A percentile compares a stretch with the other conserved stretches of the same genome.
These are phyloP conservation scores for Dioscorea cayenensis DNA, from an alignment of 116 monocot species.

Conservation along the genomic window DNA sequence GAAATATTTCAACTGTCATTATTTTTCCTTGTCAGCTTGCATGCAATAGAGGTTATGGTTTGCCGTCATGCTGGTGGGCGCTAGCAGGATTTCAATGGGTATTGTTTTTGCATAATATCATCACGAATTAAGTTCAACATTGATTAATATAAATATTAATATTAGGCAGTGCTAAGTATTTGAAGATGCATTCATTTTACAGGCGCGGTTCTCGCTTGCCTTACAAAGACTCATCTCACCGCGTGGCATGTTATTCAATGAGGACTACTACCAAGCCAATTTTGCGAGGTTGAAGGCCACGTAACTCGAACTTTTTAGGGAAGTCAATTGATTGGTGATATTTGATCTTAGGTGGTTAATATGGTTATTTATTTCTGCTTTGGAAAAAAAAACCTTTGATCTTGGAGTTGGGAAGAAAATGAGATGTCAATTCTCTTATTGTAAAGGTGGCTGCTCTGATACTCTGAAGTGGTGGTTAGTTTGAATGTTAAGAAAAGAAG, in stretches of 20 bases:
- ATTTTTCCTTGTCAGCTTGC: constrained; percentile 29
- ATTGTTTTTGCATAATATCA: neutral
- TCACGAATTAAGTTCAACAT: neutral
- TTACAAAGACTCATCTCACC: constrained; percentile 52
- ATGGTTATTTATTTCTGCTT: neutral
- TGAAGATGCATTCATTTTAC: neutral
- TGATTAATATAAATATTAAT: neutral
- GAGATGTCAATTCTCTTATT: too few species aligned
- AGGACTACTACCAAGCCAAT: constrained; percentile 30
- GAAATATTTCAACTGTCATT: neutral
- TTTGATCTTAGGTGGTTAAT: too few species aligned
- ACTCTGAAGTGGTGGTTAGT: neutral
- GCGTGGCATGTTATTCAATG: constrained; percentile 40
- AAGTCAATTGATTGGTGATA: neutral
- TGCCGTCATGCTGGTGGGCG: constrained; percentile 76
- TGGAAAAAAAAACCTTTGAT: too few species aligned
- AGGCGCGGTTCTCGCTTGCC: constrained; percentile 59
- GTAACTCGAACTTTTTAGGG: neutral
- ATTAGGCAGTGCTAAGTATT: neutral
- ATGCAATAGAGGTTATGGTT: constrained; percentile 39
- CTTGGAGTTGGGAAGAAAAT: too few species aligned
- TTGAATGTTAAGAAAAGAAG: neutral
- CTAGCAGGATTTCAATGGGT: constrained; percentile 81
- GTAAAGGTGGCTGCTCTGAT: neutral
- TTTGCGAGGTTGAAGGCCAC: constrained; percentile 28